Evolutionary conservation across 768 basidiomycete species (phyloP).

Genomic region (Leccinum variicolor): DNA sequence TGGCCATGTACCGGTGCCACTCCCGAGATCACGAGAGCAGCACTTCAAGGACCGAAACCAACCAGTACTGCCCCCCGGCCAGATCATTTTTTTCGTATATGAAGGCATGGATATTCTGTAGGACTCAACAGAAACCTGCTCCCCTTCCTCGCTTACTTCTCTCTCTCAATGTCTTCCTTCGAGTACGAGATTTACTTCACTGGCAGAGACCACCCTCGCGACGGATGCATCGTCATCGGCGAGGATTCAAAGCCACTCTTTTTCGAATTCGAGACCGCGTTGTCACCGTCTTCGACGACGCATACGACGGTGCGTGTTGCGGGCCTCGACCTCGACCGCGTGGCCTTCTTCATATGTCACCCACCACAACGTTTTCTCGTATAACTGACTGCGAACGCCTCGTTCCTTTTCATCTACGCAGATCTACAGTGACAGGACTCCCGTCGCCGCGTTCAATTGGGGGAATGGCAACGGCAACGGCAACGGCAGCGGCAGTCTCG

Average conservation of each 20-base stretch:
- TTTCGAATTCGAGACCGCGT: constrained; percentile 62
- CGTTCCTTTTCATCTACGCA: constrained; percentile 3
- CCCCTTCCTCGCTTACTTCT: not conserved
- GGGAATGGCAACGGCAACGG: constrained; percentile 19
- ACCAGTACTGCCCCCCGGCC: constrained; percentile 22
- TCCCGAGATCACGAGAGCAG: constrained; percentile 48
- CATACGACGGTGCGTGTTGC: constrained; percentile 26
- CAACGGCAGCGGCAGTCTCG: constrained; percentile 28
- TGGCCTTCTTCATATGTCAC: not conserved
- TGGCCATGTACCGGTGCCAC: constrained; percentile 44
- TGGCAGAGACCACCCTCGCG: constrained; percentile 63
- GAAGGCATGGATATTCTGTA: constrained; percentile 15
- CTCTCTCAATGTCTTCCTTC: constrained; percentile 30
- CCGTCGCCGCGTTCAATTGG: constrained; percentile 55
- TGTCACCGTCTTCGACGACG: constrained; percentile 18
- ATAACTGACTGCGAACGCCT: not conserved
- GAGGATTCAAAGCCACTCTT: constrained; percentile 57
- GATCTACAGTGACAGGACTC: constrained; percentile 43
- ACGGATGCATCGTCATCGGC: constrained; percentile 64
- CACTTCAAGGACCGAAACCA: constrained; percentile 21
- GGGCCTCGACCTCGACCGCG: not conserved
- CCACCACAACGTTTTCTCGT: not conserved
- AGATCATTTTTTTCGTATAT: constrained; percentile 25
- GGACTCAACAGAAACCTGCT: constrained; percentile 1
- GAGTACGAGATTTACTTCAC: constrained; percentile 66